phyloP scores from a whole-genome alignment of 306 rosid genomes.

The Echinosophora koreensis region DNA sequence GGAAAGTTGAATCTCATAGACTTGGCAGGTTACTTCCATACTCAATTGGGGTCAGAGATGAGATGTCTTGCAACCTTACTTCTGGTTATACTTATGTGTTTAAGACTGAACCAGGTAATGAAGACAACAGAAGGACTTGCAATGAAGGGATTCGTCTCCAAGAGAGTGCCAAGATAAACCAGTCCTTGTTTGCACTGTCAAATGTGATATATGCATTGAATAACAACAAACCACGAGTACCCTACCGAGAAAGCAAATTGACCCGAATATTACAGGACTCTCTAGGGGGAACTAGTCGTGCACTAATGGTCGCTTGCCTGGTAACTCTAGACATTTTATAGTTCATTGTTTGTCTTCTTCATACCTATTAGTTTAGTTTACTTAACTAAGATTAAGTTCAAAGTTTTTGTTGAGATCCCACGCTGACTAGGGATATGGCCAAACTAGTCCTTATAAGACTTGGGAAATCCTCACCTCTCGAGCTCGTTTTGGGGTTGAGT shows the following conservation, averaged over 20 bases:
- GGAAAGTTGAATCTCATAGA: slow-evolving; percentile 98
- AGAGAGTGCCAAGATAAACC: slow-evolving; percentile 97
- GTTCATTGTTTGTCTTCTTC: neutral
- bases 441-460: too few species aligned
- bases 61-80: slow-evolving; percentile 34
- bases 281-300: slow-evolving; percentile 84
- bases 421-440: too few species aligned
- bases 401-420: neutral
- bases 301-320: slow-evolving; percentile 96
- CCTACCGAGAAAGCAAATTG: slow-evolving; percentile 93
- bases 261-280: slow-evolving; percentile 96
- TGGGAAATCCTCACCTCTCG: too few species aligned
- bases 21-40: slow-evolving; percentile 76
- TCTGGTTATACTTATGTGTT: slow-evolving; percentile 22
- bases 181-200: slow-evolving; percentile 87
- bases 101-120: slow-evolving; percentile 73
- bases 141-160: slow-evolving; percentile 93
- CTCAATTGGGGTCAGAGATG: slow-evolving; percentile 19
- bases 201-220: slow-evolving; percentile 94
- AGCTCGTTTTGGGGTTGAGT: too few species aligned
- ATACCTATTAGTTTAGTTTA: neutral
- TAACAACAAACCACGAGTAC: slow-evolving; percentile 74
- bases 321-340: slow-evolving; percentile 52
- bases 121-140: slow-evolving; percentile 91
- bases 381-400: slow-evolving; percentile 11